Conservation (phyloP, 345 rosid genomes). For the Brassica juncea region DNA sequence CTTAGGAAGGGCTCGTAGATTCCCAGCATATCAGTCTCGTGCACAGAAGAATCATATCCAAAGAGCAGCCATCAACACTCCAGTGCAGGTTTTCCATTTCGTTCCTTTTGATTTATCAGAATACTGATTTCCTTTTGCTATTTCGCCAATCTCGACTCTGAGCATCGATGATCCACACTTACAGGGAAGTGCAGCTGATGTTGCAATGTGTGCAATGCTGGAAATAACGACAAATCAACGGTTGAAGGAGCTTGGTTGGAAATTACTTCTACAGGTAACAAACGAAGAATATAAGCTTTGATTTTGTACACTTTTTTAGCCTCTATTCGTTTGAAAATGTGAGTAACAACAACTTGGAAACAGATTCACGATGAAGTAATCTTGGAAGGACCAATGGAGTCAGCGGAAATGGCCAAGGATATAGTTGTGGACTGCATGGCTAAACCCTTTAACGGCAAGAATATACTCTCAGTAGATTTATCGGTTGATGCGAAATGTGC, state of each 20-base stretch:
- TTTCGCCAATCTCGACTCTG: background rate
- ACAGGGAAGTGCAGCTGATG: conserved; percentile 99
- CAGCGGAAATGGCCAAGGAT: conserved; percentile 79
- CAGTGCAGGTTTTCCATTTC: conserved; percentile 68
- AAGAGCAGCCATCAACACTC: conserved; percentile 86
- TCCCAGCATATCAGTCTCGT: conserved; percentile 53
- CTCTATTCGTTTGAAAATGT: background rate
- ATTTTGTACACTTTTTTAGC: background rate
- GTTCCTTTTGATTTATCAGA: background rate
- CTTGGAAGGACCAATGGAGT: conserved; percentile 89
- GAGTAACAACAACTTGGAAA: background rate
- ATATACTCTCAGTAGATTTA: conserved; percentile 72
- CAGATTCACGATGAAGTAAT: conserved; percentile 99
- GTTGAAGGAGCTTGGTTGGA: conserved; percentile 86
- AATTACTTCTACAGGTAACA: conserved; percentile 58
- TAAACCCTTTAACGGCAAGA: conserved; percentile 76
- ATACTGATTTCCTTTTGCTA: background rate
- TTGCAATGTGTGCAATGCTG: conserved; percentile 97
- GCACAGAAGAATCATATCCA: conserved; percentile 66
- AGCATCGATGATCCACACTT: background rate
- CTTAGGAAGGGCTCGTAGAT: conserved; percentile 82
- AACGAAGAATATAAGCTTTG: background rate
- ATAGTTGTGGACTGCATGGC: conserved; percentile 88
- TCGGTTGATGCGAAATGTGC: conserved; percentile 95
- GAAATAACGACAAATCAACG: conserved; percentile 61